These are phyloP conservation scores for Grosmannia huntii DNA, from an alignment of 2,329 filamentous ascomycete species.

Conservation along the genomic window DNA sequence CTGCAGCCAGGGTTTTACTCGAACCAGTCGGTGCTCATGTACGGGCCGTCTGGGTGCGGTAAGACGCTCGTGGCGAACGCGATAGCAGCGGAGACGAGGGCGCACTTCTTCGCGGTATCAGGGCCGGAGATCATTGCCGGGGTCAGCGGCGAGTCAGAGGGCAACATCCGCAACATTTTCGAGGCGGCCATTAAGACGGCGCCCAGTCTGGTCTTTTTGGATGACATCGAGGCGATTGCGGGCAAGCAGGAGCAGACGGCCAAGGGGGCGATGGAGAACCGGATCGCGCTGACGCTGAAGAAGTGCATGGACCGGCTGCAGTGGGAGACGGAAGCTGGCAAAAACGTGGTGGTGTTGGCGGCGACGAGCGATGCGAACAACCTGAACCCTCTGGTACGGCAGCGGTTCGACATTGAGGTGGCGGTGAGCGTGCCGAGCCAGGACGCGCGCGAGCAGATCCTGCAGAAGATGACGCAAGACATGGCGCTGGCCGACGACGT, in stretches of 20 bases:
- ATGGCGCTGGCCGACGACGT: constrained; percentile 55
- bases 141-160: constrained; percentile 83
- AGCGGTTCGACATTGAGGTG: constrained; percentile 72
- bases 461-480: constrained; percentile 58
- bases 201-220: constrained; percentile 82
- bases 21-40: constrained; percentile 62
- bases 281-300: constrained; percentile 71
- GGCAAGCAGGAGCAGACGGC: constrained; percentile 65
- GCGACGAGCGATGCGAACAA: constrained; percentile 84
- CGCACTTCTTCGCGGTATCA: constrained; percentile 71
- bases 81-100: constrained; percentile 60
- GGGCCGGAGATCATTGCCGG: constrained; percentile 72
- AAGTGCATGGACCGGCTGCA: constrained; percentile 78
- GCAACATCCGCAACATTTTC: constrained; percentile 72
- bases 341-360: constrained; percentile 69
- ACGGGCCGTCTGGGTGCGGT: constrained; percentile 75
- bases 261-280: constrained; percentile 72
- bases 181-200: constrained; percentile 79
- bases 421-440: constrained; percentile 82
- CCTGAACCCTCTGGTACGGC: constrained; percentile 61
- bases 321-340: constrained; percentile 45
- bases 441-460: constrained; percentile 61
- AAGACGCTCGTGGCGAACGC: constrained; percentile 78
- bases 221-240: constrained; percentile 84
- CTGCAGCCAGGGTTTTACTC: constrained; percentile 55